Base-by-base conservation (phyloP, 805 yeast species). In the Saccharomycopsis microspora region DNA sequence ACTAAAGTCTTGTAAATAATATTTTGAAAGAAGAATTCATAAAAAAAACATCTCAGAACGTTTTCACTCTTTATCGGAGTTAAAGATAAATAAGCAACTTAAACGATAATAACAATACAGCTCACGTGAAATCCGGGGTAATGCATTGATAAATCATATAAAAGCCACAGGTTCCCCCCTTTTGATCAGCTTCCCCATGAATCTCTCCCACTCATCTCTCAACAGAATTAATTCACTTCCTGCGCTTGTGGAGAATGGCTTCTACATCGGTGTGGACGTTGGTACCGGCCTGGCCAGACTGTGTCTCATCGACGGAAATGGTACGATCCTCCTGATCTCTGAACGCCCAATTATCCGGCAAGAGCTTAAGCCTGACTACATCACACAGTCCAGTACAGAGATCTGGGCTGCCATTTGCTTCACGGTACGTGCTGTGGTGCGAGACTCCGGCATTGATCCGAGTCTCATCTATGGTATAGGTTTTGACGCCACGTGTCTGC, bases 251-350 rank as follows among this genome's bases (percentile, higher is more conserved):
- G 53, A 52, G 36, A 46, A 49, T 36, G 51, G 49, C 7, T 67
- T 65, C 62, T 85, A 79, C 58, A 75, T 86, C 47, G 96, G 96
- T 46, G 88, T 86, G 5, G 96, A 86, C 60, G 94, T 93, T 30
- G 98, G 98, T n/a, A 89, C 97, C 0, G 98, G 97, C 10, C 85
- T 95, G 2, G 97, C 96, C 4, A 72, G 98, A 54, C 97, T 97
- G 4, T 90, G 96, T 58, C 69, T 93, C 10, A 85, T 90, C 54
- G 93, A 89, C 62, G 75, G 79, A 57, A 69, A 74, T 39, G 97
- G 97, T 43, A 80, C 83, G 41, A 88, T 93, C 46, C 65, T 86
- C 44, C 82, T 87, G 0, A 65, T 88, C 44, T 77, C 89, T 19
- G 88, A 89, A 58, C 74, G 88, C 50, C 84, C 88, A 32, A 85